phyloP scores from a whole-genome alignment of 768 basidiomycete genomes.

The Suillus luteus region DNA sequence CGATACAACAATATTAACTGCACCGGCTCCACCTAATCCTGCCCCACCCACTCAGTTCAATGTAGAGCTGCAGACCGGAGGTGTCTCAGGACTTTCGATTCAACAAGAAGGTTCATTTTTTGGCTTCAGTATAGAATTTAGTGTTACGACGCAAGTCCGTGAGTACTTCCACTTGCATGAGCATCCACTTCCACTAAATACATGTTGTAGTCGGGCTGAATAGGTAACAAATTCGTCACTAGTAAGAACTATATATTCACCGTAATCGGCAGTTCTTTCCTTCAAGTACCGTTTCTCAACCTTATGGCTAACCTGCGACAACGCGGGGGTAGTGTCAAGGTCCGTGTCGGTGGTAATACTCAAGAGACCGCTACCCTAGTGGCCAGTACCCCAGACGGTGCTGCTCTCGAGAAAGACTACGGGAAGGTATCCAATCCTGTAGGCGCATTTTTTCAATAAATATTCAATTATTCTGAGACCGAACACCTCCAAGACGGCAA shows the following conservation, averaged over 20 bases:
- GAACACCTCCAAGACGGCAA: constrained; percentile 49
- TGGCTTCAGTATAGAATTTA: constrained; percentile 79
- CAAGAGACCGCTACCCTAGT: constrained; percentile 66
- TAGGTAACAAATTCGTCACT: constrained; percentile 14
- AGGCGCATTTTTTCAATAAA: constrained; percentile 14
- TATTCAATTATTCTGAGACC: not conserved
- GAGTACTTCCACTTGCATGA: constrained; percentile 29
- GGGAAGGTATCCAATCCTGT: constrained; percentile 42
- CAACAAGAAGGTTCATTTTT: constrained; percentile 58
- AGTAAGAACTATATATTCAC: not conserved
- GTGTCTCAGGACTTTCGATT: constrained; percentile 40
- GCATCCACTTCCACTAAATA: not conserved
- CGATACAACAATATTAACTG: constrained; percentile 49
- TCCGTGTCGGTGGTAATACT: constrained; percentile 82
- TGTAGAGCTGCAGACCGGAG: constrained; percentile 40
- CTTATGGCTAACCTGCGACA: constrained; percentile 70
- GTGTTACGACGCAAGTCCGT: constrained; percentile 67
- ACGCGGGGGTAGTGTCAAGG: constrained; percentile 58
- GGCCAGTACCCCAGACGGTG: constrained; percentile 46
- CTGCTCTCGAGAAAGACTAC: constrained; percentile 52
- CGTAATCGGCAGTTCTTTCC: constrained; percentile 39
- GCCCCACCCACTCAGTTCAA: constrained; percentile 45
- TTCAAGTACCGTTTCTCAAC: constrained; percentile 74
- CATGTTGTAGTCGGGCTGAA: constrained; percentile 20
- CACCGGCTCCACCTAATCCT: constrained; percentile 53